phyloP scores from a whole-genome alignment of 176 grass and related monocot species.

The Elaeis guineensis region DNA sequence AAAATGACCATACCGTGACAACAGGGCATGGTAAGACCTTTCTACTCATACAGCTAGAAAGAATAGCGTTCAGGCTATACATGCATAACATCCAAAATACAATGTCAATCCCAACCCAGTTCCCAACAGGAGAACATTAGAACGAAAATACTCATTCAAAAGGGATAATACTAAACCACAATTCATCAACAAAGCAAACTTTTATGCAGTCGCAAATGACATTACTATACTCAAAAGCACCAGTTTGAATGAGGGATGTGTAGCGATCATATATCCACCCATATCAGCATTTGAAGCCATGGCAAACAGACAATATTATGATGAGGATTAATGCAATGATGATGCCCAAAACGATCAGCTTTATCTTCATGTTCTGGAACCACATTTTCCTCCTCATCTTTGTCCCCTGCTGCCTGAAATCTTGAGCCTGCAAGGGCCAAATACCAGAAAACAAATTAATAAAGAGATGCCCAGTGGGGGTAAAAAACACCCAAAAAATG shows the following conservation, averaged over 20 bases:
- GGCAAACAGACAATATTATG: conserved; percentile 60
- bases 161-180: too few relatives aligned
- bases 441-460: too few relatives aligned
- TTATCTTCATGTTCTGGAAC: conserved; percentile 93
- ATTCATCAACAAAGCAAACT: too few relatives aligned
- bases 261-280: not conserved
- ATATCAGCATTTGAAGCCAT: conserved; percentile 71
- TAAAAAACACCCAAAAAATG: too few relatives aligned
- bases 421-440: conserved; percentile 42
- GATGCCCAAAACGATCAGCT: conserved; percentile 71
- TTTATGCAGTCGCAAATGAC: too few relatives aligned
- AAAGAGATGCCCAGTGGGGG: too few relatives aligned
- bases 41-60: not conserved
- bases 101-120: too few relatives aligned
- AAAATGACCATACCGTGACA: too few relatives aligned
- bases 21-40: too few relatives aligned
- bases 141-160: not conserved
- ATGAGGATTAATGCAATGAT: conserved; percentile 59
- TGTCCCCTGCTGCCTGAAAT: conserved; percentile 60
- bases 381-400: conserved; percentile 78
- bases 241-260: too few relatives aligned
- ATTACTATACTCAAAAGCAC: too few relatives aligned
- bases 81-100: not conserved
- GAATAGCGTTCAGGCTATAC: conserved; percentile 2
- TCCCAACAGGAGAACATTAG: too few relatives aligned